Evolutionary conservation across 2,329 filamentous ascomycete genomes (phyloP).

Genomic region (Westerdykella ornata): DNA sequence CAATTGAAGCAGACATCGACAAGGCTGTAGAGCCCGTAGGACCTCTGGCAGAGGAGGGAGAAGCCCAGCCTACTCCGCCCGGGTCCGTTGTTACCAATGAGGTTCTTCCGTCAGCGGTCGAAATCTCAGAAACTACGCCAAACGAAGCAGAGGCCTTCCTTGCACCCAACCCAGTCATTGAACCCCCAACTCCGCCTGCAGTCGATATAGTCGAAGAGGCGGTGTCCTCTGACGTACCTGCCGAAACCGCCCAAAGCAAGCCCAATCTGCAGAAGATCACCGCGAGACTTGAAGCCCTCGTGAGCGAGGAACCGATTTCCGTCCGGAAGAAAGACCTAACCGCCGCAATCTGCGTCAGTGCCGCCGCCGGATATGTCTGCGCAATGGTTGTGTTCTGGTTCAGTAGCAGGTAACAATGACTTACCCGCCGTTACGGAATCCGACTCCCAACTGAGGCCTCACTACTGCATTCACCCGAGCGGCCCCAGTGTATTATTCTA

Average conservation of each 20-base stretch:
- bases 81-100: background rate
- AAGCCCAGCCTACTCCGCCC: background rate
- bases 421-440: background rate
- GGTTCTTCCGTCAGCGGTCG: background rate
- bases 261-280: conserved; percentile 20
- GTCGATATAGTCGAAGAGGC: conserved; percentile 6
- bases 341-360: conserved; percentile 40
- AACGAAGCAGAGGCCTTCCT: conserved; percentile 2
- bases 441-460: no score
- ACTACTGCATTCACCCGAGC: no score
- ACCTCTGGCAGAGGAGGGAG: conserved; percentile 4
- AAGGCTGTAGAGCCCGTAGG: conserved; percentile 12
- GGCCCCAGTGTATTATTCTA: background rate
- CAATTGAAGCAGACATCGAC: conserved; percentile 18
- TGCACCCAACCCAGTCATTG: conserved; percentile 4
- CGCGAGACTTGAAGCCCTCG: conserved; percentile 27
- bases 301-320: conserved; percentile 42
- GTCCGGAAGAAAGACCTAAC: conserved; percentile 44
- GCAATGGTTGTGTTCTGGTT: background rate
- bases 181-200: conserved; percentile 4
- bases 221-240: conserved; percentile 11
- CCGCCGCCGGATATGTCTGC: conserved; percentile 34
- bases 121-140: conserved; percentile 6
- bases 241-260: background rate
- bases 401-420: background rate